These are phyloP conservation scores for Malania oleifera DNA, from an alignment of 164 flowering plant genomes.

Conservation along the genomic window DNA sequence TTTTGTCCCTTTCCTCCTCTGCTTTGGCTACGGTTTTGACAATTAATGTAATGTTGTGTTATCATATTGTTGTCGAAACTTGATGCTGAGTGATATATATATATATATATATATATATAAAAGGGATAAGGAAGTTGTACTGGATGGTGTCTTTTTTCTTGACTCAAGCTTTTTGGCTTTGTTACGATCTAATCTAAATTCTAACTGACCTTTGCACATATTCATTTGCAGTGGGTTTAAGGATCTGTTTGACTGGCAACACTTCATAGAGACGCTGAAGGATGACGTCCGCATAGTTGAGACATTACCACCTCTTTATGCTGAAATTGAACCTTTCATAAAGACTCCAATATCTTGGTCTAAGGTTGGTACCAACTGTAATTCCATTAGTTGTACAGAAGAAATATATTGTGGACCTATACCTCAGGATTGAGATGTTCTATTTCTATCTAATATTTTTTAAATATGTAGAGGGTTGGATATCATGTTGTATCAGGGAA, in stretches of 20 bases:
- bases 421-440: background rate
- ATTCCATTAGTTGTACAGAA: background rate
- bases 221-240: constrained; percentile 81
- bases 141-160: no score
- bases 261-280: constrained; percentile 83
- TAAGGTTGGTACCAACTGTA: constrained; percentile 42
- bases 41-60: no score
- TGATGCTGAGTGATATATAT: background rate
- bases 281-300: constrained; percentile 83
- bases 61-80: background rate
- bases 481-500: background rate
- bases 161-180: background rate
- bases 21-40: no score
- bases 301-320: constrained; percentile 59
- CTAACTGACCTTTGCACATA: constrained; percentile 1
- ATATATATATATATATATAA: no score
- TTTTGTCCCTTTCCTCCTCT: background rate
- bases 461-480: background rate
- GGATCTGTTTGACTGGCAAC: constrained; percentile 90
- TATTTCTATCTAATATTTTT: background rate
- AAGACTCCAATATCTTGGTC: constrained; percentile 99
- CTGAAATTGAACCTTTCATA: constrained; percentile 58
- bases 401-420: background rate
- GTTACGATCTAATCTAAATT: background rate
- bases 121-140: no score